These are phyloP conservation scores for Camellia sinensis DNA, from an alignment of 148 eudicot genomes.

Conservation along the genomic window DNA sequence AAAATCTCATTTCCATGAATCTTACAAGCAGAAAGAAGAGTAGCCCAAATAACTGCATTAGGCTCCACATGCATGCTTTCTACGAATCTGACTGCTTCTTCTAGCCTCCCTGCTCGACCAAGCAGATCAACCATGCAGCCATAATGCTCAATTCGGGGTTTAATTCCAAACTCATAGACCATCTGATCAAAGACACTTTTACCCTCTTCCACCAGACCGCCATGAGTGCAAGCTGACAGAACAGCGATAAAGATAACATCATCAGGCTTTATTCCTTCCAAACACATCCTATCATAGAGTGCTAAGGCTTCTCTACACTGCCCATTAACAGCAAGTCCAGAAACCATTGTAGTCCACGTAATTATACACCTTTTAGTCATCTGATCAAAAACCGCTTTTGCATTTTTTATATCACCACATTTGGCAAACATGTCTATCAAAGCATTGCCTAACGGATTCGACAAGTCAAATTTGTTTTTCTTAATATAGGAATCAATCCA, in stretches of 20 bases:
- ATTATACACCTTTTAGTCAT: conserved; percentile 29
- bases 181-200: conserved; percentile 27
- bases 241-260: conserved; percentile 33
- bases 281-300: conserved; percentile 25
- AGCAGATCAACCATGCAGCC: conserved; percentile 40
- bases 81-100: conserved; percentile 25
- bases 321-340: conserved; percentile 30
- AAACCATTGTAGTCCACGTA: conserved; percentile 37
- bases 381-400: conserved; percentile 20
- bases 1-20: conserved; percentile 19
- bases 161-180: conserved; percentile 21
- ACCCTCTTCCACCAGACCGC: conserved; percentile 36
- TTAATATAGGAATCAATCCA: conserved; percentile 30
- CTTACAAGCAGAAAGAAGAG: conserved; percentile 29
- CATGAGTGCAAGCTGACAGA: conserved; percentile 34
- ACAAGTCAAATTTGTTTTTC: conserved; percentile 27
- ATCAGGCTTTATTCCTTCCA: conserved; percentile 29
- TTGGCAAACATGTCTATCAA: conserved; percentile 35
- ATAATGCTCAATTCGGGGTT: conserved; percentile 33
- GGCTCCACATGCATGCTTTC: conserved; percentile 33
- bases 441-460: conserved; percentile 30
- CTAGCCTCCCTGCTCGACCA: conserved; percentile 27
- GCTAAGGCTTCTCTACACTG: conserved; percentile 27
- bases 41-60: conserved; percentile 33
- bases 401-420: conserved; percentile 31